phyloP scores from a whole-genome alignment of 2,329 filamentous ascomycete species.

The Fusarium sp. region DNA sequence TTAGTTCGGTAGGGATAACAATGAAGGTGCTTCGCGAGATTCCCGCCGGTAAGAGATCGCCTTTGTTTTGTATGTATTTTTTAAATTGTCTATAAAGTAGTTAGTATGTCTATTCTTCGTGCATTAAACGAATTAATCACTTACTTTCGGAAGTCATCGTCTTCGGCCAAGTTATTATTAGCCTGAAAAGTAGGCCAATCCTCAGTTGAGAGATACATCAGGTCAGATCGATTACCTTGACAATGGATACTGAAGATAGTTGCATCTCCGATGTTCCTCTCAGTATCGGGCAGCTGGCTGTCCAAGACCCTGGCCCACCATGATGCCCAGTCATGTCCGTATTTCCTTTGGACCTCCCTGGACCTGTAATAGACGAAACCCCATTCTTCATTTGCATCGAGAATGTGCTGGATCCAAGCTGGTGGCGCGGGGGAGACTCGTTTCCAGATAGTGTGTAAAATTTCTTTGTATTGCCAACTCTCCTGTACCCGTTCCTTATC shows the following conservation, averaged over 20 bases:
- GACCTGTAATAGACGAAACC: neutral
- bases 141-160: conserved; percentile 22
- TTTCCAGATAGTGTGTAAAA: neutral
- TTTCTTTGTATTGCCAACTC: neutral
- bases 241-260: conserved; percentile 27
- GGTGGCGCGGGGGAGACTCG: neutral
- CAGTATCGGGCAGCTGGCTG: too few species aligned
- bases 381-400: neutral
- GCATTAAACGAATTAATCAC: too few species aligned
- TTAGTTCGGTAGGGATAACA: conserved; percentile 13
- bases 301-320: too few species aligned
- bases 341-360: neutral
- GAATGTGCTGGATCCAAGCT: neutral
- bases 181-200: conserved; percentile 23
- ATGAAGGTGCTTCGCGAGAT: conserved; percentile 28
- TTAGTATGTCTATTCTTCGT: too few species aligned
- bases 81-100: conserved; percentile 26
- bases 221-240: too few species aligned
- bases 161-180: conserved; percentile 10
- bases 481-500: neutral
- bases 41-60: neutral
- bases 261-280: too few species aligned
- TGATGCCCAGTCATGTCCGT: too few species aligned
- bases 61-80: neutral
- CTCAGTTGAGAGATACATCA: too few species aligned